phyloP scores from a whole-genome alignment of 1,284 basidiomycete species.

The Erythrobasidium hasegawianum region DNA sequence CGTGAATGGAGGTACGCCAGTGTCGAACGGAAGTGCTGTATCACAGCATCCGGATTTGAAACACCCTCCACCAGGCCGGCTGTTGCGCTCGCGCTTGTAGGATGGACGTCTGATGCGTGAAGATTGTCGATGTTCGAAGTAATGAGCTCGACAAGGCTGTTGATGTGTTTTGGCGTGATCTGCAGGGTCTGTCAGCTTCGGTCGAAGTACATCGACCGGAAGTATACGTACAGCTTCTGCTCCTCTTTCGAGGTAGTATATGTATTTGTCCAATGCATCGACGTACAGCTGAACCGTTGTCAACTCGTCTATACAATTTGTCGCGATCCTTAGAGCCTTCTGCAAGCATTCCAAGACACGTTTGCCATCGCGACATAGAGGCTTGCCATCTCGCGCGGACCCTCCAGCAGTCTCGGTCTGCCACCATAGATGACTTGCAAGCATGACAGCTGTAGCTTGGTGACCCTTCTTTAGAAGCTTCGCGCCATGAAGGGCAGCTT shows the following conservation, averaged over 20 bases:
- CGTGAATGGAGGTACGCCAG: slow-evolving; percentile 72
- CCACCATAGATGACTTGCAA: slow-evolving; percentile 96
- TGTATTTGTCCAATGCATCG: slow-evolving; percentile 85
- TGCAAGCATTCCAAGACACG: slow-evolving; percentile 91
- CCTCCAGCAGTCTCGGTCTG: slow-evolving; percentile 61
- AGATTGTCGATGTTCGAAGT: slow-evolving; percentile 84
- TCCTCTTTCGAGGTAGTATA: slow-evolving; percentile 88
- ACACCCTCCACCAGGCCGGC: slow-evolving; percentile 79
- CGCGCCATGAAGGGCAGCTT: slow-evolving; percentile 87
- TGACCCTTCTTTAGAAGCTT: slow-evolving; percentile 94
- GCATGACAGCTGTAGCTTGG: slow-evolving; percentile 86
- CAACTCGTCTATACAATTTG: slow-evolving; percentile 88
- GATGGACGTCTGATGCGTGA: slow-evolving; percentile 74
- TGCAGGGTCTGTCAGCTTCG: slow-evolving; percentile 47
- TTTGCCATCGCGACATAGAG: slow-evolving; percentile 86
- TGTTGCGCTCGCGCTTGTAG: slow-evolving; percentile 65
- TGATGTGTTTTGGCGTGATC: slow-evolving; percentile 89
- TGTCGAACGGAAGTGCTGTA: slow-evolving; percentile 86
- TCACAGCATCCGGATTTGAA: slow-evolving; percentile 84
- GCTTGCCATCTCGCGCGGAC: slow-evolving; percentile 56
- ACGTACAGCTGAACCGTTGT: slow-evolving; percentile 90
- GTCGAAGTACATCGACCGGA: slow-evolving; percentile 37
- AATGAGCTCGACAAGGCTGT: slow-evolving; percentile 87
- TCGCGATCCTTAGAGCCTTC: slow-evolving; percentile 86
- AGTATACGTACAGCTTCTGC: slow-evolving; percentile 68